These are phyloP conservation scores for California macrophylla DNA, from an alignment of 441 rosid genomes.

Conservation along the genomic window DNA sequence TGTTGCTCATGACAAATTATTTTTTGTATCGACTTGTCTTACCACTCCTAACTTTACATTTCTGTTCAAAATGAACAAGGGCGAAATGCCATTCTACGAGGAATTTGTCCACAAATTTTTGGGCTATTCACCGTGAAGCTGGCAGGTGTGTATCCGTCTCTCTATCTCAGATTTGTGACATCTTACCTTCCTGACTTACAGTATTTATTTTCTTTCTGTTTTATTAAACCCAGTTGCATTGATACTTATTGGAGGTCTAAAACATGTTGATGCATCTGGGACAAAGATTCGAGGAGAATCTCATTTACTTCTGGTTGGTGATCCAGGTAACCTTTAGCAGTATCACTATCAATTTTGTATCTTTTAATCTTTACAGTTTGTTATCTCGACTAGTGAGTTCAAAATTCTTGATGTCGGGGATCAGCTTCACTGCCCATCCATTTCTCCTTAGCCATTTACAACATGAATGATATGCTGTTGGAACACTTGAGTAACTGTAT, in stretches of 20 bases:
- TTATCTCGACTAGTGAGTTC: background rate
- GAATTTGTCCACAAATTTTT: constrained; percentile 88
- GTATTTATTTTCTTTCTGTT: constrained; percentile 7
- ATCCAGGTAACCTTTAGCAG: constrained; percentile 52
- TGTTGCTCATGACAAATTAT: background rate
- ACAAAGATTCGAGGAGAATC: constrained; percentile 94
- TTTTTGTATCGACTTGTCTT: constrained; percentile 4
- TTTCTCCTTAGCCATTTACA: background rate
- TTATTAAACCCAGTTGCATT: constrained; percentile 50
- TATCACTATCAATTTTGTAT: background rate
- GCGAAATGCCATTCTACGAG: constrained; percentile 76
- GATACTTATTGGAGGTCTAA: constrained; percentile 91
- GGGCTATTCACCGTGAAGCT: constrained; percentile 99
- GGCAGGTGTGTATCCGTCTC: constrained; percentile 44
- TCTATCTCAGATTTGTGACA: background rate
- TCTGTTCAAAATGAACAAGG: constrained; percentile 28
- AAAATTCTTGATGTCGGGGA: background rate
- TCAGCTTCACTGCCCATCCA: background rate
- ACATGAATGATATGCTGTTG: background rate
- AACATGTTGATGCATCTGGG: constrained; percentile 90
- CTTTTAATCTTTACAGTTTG: background rate
- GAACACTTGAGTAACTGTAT: background rate
- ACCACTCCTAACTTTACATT: background rate
- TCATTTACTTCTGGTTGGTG: constrained; percentile 94
- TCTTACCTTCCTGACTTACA: constrained; percentile 4